Evolutionary conservation across 2,329 filamentous ascomycete species (phyloP).

Genomic region (Aspergillus costaricaensis): DNA sequence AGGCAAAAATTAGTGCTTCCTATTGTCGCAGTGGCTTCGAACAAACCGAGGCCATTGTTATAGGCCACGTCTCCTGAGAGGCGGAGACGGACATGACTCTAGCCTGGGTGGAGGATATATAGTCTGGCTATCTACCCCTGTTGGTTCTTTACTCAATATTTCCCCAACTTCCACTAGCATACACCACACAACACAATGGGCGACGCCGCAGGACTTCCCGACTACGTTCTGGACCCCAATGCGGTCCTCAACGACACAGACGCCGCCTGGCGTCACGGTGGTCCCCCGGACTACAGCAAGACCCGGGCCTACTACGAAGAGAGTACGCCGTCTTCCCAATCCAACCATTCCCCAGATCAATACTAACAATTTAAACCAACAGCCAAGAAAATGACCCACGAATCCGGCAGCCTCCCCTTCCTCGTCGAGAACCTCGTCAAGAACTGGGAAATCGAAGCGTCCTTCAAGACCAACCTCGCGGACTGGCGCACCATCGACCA

Average conservation of each 20-base stretch:
- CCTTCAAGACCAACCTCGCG: conserved; percentile 62
- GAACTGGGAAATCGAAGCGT: conserved; percentile 73
- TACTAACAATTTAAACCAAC: conserved; percentile 4
- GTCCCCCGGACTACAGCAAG: conserved; percentile 64
- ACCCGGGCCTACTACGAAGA: conserved; percentile 61
- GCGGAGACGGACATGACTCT: not conserved
- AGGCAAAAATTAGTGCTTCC: not conserved
- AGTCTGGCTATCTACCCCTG: not conserved
- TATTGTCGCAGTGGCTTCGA: not conserved
- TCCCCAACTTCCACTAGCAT: no score
- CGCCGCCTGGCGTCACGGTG: conserved; percentile 62
- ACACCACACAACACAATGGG: not conserved
- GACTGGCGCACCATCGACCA: conserved; percentile 69
- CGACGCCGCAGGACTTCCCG: conserved; percentile 42
- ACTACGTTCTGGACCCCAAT: conserved; percentile 61
- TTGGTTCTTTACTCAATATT: not conserved
- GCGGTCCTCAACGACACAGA: conserved; percentile 58
- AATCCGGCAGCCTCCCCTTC: conserved; percentile 57
- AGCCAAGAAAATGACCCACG: conserved; percentile 62
- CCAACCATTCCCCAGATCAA: not conserved
- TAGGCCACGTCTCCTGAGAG: conserved; percentile 1
- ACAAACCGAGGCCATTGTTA: not conserved
- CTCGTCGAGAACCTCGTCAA: conserved; percentile 71
- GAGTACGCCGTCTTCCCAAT: conserved; percentile 45
- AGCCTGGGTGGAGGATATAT: not conserved